Percentiles rank a stretch among this genome's conserved stretches.
Evolutionary conservation across 2,329 filamentous ascomycete species (phyloP).

Genomic region (Colletotrichum tanaceti): DNA sequence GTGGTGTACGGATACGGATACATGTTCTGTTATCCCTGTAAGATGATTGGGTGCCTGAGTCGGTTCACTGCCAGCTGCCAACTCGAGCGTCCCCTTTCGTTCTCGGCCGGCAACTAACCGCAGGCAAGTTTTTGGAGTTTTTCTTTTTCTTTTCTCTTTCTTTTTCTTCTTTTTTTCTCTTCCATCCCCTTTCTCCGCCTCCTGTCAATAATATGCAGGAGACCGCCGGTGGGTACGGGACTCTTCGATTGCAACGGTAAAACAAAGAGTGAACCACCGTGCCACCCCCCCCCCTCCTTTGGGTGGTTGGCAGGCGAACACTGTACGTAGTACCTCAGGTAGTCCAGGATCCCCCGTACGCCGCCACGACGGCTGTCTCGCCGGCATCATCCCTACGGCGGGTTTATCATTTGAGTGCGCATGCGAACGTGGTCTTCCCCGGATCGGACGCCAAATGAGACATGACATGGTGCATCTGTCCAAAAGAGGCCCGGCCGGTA

Average conservation of each 20-base stretch:
- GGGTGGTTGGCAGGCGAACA: constrained; percentile 7
- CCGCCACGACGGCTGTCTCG: constrained; percentile 6
- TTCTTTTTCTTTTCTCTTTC: not conserved
- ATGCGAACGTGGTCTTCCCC: constrained; percentile 35
- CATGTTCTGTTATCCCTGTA: constrained; percentile 32
- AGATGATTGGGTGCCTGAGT: constrained; percentile 34
- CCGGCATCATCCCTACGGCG: constrained; percentile 34
- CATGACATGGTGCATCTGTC: constrained; percentile 1
- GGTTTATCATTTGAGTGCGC: constrained; percentile 7
- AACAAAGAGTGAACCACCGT: not conserved
- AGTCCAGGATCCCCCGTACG: constrained; percentile 11
- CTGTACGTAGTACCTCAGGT: too few relatives aligned
- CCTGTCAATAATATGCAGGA: too few relatives aligned
- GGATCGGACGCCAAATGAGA: constrained; percentile 34
- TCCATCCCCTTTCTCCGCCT: not conserved
- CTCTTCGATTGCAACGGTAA: too few relatives aligned
- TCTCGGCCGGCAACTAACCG: constrained; percentile 20
- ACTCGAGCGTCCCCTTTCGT: not conserved
- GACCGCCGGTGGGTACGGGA: too few relatives aligned
- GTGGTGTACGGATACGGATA: too few relatives aligned
- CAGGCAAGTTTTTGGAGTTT: constrained; percentile 3
- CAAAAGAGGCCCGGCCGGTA: not conserved
- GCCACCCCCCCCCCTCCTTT: constrained; percentile 2
- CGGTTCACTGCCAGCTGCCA: constrained; percentile 7
- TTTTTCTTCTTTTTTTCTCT: not conserved